These are phyloP conservation scores for Calcarisporium arbuscula DNA, from an alignment of 2,329 filamentous ascomycete genomes.

Conservation along the genomic window DNA sequence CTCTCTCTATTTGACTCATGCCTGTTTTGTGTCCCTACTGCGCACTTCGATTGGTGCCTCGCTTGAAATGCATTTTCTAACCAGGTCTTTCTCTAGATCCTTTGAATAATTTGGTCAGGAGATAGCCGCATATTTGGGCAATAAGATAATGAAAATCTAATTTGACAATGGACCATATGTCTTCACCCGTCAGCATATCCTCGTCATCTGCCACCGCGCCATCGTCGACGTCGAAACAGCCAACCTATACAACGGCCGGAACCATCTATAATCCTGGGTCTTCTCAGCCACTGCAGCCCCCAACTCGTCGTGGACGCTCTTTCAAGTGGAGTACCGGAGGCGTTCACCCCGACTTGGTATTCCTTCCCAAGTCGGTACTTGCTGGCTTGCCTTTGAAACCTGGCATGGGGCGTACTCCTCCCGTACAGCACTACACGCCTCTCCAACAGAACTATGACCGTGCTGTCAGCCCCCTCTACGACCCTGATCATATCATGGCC, in stretches of 20 bases:
- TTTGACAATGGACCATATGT: slow-evolving; percentile 24
- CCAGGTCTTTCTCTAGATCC: slow-evolving; percentile 22
- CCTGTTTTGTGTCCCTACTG: too few relatives aligned
- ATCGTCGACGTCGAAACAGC: slow-evolving; percentile 22
- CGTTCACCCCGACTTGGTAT: slow-evolving; percentile 22
- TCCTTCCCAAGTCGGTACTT: slow-evolving; percentile 30
- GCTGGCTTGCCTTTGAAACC: slow-evolving; percentile 27
- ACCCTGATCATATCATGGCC: slow-evolving; percentile 17
- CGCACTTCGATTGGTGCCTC: too few relatives aligned
- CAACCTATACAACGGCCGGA: slow-evolving; percentile 50
- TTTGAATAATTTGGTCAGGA: slow-evolving; percentile 8
- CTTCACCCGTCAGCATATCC: slow-evolving; percentile 17
- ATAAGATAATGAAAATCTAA: slow-evolving; percentile 13
- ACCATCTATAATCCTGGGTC: slow-evolving; percentile 46
- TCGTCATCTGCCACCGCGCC: slow-evolving; percentile 16
- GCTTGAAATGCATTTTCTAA: too few relatives aligned
- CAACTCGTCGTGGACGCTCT: slow-evolving; percentile 42
- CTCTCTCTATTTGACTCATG: too few relatives aligned
- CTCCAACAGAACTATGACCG: slow-evolving; percentile 50
- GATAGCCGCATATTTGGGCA: slow-evolving; percentile 8
- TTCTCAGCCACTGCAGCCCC: slow-evolving; percentile 42
- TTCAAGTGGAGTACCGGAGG: slow-evolving; percentile 31
- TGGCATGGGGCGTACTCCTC: slow-evolving; percentile 6
- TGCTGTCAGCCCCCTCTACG: slow-evolving; percentile 34
- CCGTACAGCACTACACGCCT: slow-evolving; percentile 38